Base-by-base conservation (phyloP, 2,329 filamentous ascomycete genomes). In the Daldinia sp. region DNA sequence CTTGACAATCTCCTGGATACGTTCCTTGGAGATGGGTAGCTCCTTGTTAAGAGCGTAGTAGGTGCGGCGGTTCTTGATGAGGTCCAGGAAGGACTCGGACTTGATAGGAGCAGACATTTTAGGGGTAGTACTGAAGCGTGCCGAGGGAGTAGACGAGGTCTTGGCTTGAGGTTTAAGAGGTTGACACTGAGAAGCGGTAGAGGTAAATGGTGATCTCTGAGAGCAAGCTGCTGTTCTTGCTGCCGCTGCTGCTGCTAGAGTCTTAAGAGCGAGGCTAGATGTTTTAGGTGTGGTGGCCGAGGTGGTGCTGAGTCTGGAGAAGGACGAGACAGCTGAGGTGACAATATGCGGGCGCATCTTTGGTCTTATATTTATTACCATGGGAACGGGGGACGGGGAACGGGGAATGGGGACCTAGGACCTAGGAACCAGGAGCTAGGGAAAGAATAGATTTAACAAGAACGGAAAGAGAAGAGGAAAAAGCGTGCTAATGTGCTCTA, bases 41-140 rank as follows among this genome's bases (percentile, higher is more conserved):
- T 85, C 79, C 79, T 90, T 89, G 81, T 81, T 85, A 60, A 92
- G 85, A 53, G 81, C 77, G 81, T 94, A 93, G 82, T 84, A 79
- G 74, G 86, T 85, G 78, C 91, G 90, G 75, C 91, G 90, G 76
- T 80, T 76, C 81, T 87, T 85, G 82, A 90, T 76, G 74, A 87
- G 84, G 65, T 88, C 81, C 76, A 92, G 77, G 80, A 92, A 82
- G 66, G 81, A 59, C 65, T 81, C 77, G 73, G 84, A 76, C 68
- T 77, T 77, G 63, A 76, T 77, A 71, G 79, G 51, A 64, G 73
- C 66, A 63, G 81, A 75, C 80, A 82, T 83, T 72, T 74, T 80
- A 76, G 64, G 58, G 54, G 25, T 48, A 19, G 47, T 50, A 23
- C 66, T 67, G 58, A 62, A 57, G 53, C 51, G 32, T 48, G 63